phyloP scores from a whole-genome alignment of 1,284 basidiomycete species.

The Afroboletus lepidellus region DNA sequence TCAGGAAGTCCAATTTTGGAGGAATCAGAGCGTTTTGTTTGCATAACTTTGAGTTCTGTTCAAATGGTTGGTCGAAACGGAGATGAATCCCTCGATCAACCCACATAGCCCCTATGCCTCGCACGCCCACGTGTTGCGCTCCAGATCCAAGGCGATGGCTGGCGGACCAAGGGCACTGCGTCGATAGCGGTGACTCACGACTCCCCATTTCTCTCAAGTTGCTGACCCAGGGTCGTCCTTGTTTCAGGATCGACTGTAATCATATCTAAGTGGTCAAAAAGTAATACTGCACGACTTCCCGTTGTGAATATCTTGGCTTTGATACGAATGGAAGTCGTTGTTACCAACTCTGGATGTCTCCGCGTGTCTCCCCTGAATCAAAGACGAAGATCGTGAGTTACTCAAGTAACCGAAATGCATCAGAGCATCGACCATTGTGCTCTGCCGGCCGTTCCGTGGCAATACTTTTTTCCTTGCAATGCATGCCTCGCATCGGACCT shows the following conservation, averaged over 20 bases:
- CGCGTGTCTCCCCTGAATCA: not conserved
- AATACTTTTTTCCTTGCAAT: not conserved
- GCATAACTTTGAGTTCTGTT: not conserved
- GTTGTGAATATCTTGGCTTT: not conserved
- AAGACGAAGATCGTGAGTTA: not conserved
- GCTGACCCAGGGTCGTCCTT: conserved; percentile 1
- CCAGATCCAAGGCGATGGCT: no score
- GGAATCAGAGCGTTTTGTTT: not conserved
- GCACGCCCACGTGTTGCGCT: not conserved
- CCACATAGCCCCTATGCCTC: not conserved
- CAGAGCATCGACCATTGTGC: not conserved
- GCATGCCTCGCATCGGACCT: not conserved
- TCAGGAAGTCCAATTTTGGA: not conserved
- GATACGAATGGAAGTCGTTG: conserved; percentile 13
- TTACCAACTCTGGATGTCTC: not conserved
- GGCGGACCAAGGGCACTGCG: no score
- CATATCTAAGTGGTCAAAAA: not conserved
- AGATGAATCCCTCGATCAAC: conserved; percentile 4
- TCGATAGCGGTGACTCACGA: no score
- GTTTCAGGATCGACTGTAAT: not conserved
- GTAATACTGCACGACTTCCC: not conserved
- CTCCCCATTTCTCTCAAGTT: no score
- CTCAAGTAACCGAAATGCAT: not conserved
- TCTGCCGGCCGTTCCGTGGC: not conserved
- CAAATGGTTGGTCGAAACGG: not conserved